phyloP scores from a whole-genome alignment of 1,284 basidiomycete genomes.

The Ganoderma leucocontextum region DNA sequence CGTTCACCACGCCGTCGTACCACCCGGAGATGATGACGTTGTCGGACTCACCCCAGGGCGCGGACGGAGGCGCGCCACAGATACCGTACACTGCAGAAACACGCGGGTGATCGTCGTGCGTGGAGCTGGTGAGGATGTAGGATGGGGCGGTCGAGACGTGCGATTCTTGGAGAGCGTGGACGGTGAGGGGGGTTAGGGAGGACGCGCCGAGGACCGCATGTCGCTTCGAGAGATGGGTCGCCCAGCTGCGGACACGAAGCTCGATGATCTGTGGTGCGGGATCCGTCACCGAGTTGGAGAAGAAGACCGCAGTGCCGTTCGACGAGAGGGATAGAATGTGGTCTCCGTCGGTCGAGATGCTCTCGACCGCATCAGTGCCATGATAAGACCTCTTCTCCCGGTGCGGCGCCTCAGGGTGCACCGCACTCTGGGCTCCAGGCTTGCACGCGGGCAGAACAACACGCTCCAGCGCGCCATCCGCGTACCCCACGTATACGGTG shows the following conservation, averaged over 20 bases:
- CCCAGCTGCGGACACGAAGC: constrained; percentile 65
- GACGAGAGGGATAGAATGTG: constrained; percentile 65
- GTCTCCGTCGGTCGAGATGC: constrained; percentile 55
- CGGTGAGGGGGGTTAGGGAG: constrained; percentile 61
- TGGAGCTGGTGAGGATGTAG: constrained; percentile 52
- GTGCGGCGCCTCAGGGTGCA: constrained; percentile 30
- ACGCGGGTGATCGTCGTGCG: constrained; percentile 39
- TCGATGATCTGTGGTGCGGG: constrained; percentile 46
- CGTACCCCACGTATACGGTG: constrained; percentile 66
- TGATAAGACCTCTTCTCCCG: constrained; percentile 43
- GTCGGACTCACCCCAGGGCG: constrained; percentile 73
- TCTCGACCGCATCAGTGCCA: constrained; percentile 59
- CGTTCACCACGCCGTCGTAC: constrained; percentile 76
- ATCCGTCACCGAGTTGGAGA: constrained; percentile 38
- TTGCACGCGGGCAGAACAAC: constrained; percentile 47
- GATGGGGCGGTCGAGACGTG: constrained; percentile 55
- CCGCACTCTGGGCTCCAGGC: constrained; percentile 29
- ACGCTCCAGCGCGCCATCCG: constrained; percentile 64
- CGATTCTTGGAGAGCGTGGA: constrained; percentile 61
- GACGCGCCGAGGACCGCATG: constrained; percentile 72
- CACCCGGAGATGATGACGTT: constrained; percentile 79
- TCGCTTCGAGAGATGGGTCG: constrained; percentile 58
- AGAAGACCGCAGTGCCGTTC: constrained; percentile 57
- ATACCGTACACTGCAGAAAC: constrained; percentile 75
- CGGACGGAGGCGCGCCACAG: constrained; percentile 61